Evolutionary conservation across 495 filamentous ascomycete genomes (phyloP).

Genomic region (Niebla homalea): DNA sequence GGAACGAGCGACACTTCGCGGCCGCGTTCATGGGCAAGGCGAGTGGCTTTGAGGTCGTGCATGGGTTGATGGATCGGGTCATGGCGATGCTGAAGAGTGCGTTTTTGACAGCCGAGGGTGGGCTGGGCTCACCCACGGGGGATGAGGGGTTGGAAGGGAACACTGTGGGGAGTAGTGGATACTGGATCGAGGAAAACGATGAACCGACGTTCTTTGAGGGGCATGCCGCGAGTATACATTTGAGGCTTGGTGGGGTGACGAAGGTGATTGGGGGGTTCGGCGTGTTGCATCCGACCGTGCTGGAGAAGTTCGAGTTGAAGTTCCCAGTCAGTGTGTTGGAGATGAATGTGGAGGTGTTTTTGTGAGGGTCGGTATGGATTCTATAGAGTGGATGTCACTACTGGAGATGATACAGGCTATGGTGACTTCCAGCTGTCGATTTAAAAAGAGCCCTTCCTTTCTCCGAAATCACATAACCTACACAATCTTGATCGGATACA

Average conservation of each 20-base stretch:
- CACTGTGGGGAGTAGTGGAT: conserved; percentile 46
- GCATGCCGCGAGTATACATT: conserved; percentile 69
- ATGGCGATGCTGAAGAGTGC: conserved; percentile 82
- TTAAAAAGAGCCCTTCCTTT: too few species aligned
- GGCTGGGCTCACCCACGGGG: conserved; percentile 26
- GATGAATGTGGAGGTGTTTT: conserved; percentile 88
- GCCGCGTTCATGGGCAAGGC: conserved; percentile 92
- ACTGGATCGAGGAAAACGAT: conserved; percentile 88
- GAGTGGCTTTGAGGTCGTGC: conserved; percentile 92
- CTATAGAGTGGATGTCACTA: too few species aligned
- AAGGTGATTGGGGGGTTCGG: conserved; percentile 74
- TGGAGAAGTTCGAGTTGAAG: conserved; percentile 87
- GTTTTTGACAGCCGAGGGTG: conserved; percentile 66
- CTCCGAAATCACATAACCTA: too few species aligned
- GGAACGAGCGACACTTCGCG: conserved; percentile 89
- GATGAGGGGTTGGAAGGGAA: conserved; percentile 22
- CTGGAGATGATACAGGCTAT: too few species aligned
- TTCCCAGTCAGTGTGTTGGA: conserved; percentile 92
- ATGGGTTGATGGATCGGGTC: conserved; percentile 82
- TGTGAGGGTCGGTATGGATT: conserved; percentile 32
- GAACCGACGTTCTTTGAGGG: conserved; percentile 72
- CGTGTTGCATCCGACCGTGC: conserved; percentile 80
- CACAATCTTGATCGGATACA: too few species aligned
- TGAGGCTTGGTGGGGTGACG: conserved; percentile 56
- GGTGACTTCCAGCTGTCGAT: too few species aligned